phyloP scores from a whole-genome alignment of 345 rosid species.

The Diplotaxis tenuifolia region DNA sequence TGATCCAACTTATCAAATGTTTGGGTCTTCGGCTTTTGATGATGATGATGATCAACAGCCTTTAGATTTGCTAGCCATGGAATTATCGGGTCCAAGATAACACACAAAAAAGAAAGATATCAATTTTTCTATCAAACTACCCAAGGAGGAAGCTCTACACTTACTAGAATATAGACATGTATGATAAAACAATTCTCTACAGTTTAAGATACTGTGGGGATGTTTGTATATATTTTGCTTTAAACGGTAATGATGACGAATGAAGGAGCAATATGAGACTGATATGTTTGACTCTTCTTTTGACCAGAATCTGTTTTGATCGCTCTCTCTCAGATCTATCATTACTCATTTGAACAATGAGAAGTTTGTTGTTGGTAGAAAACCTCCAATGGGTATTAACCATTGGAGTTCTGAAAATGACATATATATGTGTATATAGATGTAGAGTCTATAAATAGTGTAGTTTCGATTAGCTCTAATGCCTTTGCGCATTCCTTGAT shows the following conservation, averaged over 20 bases:
- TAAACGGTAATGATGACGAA: constrained; percentile 9
- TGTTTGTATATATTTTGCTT: constrained; percentile 10
- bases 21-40: constrained; percentile 62
- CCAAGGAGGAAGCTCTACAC: constrained; percentile 8
- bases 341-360: not conserved
- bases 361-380: not conserved
- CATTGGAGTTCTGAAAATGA: too few species aligned
- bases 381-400: too few species aligned
- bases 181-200: not conserved
- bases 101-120: not conserved
- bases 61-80: constrained; percentile 84
- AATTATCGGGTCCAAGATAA: constrained; percentile 89
- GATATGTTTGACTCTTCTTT: constrained; percentile 21
- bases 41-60: constrained; percentile 78
- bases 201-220: constrained; percentile 18
- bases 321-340: not conserved
- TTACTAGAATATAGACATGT: constrained; percentile 29
- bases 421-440: too few species aligned
- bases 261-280: constrained; percentile 14
- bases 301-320: constrained; percentile 35
- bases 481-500: constrained; percentile 83
- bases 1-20: constrained; percentile 65
- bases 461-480: constrained; percentile 68
- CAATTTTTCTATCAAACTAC: not conserved
- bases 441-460: too few species aligned